Evolutionary conservation across 2,329 filamentous ascomycete genomes (phyloP).

Genomic region (Xylaria multiplex): DNA sequence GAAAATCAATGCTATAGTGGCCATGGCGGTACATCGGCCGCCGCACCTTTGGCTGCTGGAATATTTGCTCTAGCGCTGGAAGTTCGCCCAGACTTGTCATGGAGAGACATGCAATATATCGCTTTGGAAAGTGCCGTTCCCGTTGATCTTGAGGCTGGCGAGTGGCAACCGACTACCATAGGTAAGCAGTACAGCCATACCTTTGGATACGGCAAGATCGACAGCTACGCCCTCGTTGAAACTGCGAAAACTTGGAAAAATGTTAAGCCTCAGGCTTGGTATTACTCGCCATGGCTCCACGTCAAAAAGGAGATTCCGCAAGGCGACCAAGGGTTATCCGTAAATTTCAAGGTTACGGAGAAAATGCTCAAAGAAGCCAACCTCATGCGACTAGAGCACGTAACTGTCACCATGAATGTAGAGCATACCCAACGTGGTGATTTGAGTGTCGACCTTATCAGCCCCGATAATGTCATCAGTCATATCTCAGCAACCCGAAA

Average conservation of each 20-base stretch:
- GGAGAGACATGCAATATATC: constrained; percentile 95
- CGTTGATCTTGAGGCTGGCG: constrained; percentile 74
- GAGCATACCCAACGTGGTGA: constrained; percentile 89
- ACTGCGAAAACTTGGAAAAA: constrained; percentile 84
- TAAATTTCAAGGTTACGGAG: constrained; percentile 82
- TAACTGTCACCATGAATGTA: constrained; percentile 97
- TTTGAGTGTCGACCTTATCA: constrained; percentile 89
- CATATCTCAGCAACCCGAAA: constrained; percentile 81
- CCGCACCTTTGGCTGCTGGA: constrained; percentile 90
- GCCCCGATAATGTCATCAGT: constrained; percentile 82
- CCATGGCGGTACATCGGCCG: constrained; percentile 97
- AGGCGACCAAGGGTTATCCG: constrained; percentile 80
- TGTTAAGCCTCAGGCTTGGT: constrained; percentile 97
- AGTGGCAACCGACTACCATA: constrained; percentile 83
- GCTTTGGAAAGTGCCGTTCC: constrained; percentile 85
- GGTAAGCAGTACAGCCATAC: constrained; percentile 93
- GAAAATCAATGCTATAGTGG: constrained; percentile 77
- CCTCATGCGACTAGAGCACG: constrained; percentile 87
- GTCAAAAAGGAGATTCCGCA: constrained; percentile 88
- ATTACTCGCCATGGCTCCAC: constrained; percentile 90
- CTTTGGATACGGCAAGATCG: constrained; percentile 95
- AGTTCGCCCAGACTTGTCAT: constrained; percentile 84
- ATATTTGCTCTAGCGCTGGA: constrained; percentile 90
- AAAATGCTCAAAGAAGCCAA: constrained; percentile 86
- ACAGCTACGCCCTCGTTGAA: constrained; percentile 86